Evolutionary conservation across 2,329 filamentous ascomycete species (phyloP), one percentile per base, ranked within the genome.

Genomic region (Triangularia verruculosa): DNA sequence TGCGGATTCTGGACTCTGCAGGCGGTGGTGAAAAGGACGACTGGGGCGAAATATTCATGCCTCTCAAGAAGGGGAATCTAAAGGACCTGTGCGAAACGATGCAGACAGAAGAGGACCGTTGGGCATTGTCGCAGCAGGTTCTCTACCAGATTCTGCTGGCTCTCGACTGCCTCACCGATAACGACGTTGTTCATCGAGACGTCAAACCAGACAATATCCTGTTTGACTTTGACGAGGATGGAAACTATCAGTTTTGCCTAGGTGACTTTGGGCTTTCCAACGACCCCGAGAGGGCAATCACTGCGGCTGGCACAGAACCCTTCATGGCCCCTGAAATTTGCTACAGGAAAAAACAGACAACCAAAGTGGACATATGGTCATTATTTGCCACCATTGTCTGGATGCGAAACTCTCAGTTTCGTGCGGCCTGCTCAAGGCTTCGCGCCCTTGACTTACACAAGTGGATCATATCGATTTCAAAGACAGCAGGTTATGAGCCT

Each of bases 351-450:
- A 13, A 32, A 12, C 73, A 75, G 59, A 64, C 67, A 1, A 59
- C 59, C 24, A 72, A 71, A 24, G 67, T 71, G 1, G 74, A 75
- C 47, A 71, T 74, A 2, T 75, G 72, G 73, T 74, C 73, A 0
- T 66, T 75, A 1, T 74, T 74, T 43, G 72, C 71, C 22, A 75
- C 74, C 0, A 54, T 71, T 9, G 67, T 72, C 1, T 73, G 71
- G 72, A 68, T 72, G 24, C 56, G 64, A 24, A 64, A 71, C 24
- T 15, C 47, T 0, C 24, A 62, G 0, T 74, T 74, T 39, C 70
- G 70, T 1, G 12, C 25, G 2, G 8, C 6, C 0, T 71, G 70
- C 27, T 56, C 61, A 4, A 15, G 62, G 2, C 55, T 63, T 17
- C 61, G 52, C 17, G 67, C 57, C 0, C 27, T 59, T 0, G 59